These are phyloP conservation scores for Ceratobasidium sp. DNA, from an alignment of 1,284 basidiomycete genomes.

Conservation along the genomic window DNA sequence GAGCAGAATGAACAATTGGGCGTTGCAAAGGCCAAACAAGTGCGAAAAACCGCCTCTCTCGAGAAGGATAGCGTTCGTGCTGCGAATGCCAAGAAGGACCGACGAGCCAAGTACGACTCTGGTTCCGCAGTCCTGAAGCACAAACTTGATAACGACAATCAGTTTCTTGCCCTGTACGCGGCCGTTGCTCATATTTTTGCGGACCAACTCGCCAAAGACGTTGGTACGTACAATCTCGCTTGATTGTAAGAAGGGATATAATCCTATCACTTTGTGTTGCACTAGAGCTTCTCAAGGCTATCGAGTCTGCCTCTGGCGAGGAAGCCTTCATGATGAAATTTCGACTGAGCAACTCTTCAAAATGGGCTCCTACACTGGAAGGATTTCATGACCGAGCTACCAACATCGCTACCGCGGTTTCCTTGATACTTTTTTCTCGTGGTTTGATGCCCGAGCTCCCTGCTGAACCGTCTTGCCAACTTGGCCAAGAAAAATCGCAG, in stretches of 20 bases:
- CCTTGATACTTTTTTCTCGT: slow-evolving; percentile 58
- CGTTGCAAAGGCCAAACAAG: slow-evolving; percentile 49
- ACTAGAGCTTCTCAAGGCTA: slow-evolving; percentile 46
- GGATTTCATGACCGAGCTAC: slow-evolving; percentile 66
- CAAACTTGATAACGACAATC: slow-evolving; percentile 57
- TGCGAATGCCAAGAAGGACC: slow-evolving; percentile 49
- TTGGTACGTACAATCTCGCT: slow-evolving; percentile 43
- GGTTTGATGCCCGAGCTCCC: slow-evolving; percentile 47
- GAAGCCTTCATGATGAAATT: slow-evolving; percentile 52
- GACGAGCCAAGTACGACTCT: slow-evolving; percentile 48
- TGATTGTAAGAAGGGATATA: background rate
- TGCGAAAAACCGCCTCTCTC: slow-evolving; percentile 49
- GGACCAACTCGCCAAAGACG: slow-evolving; percentile 59
- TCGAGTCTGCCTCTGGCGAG: slow-evolving; percentile 50
- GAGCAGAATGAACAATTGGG: slow-evolving; percentile 27
- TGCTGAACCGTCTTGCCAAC: slow-evolving; percentile 48
- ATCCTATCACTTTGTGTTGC: background rate
- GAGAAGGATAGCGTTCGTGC: background rate
- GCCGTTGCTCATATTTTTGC: slow-evolving; percentile 68
- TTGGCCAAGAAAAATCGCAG: slow-evolving; percentile 51
- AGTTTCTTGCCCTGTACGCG: slow-evolving; percentile 67
- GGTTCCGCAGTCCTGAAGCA: slow-evolving; percentile 53
- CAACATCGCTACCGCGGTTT: slow-evolving; percentile 68
- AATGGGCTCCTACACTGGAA: slow-evolving; percentile 71
- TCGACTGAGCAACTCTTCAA: slow-evolving; percentile 63